These are phyloP conservation scores for Aspergillus viridinutans DNA, from an alignment of 2,329 filamentous ascomycete species.

Conservation along the genomic window DNA sequence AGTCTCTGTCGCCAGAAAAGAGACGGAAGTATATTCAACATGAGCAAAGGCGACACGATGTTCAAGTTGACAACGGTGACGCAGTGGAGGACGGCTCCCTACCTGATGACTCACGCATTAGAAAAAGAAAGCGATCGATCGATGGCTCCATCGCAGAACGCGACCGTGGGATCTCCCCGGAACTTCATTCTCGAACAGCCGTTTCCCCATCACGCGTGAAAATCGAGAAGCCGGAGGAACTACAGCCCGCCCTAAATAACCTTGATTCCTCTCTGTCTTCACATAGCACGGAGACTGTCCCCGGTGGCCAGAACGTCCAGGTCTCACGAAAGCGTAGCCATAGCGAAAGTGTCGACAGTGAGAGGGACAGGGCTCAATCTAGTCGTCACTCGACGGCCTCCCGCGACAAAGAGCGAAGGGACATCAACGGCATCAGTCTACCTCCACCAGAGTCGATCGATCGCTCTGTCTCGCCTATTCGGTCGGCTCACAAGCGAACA, in stretches of 20 bases:
- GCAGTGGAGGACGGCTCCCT: constrained; percentile 17
- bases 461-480: constrained; percentile 35
- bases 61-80: constrained; percentile 18
- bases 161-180: constrained; percentile 19
- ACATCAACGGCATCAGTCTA: constrained; percentile 23
- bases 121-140: constrained; percentile 30
- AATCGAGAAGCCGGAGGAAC: constrained; percentile 33
- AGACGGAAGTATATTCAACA: constrained; percentile 40
- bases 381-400: constrained; percentile 14
- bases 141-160: constrained; percentile 20
- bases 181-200: constrained; percentile 24
- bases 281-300: constrained; percentile 9
- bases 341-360: constrained; percentile 32
- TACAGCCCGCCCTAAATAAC: constrained; percentile 20
- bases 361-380: constrained; percentile 24
- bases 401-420: constrained; percentile 23
- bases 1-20: constrained; percentile 45
- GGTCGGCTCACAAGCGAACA: constrained; percentile 34
- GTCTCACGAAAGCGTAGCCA: constrained; percentile 34
- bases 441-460: constrained; percentile 28
- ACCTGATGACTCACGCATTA: constrained; percentile 20
- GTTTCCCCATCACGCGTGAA: constrained; percentile 34
- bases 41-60: constrained; percentile 30
- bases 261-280: constrained; percentile 15
- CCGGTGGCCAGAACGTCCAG: constrained; percentile 16